Evolutionary conservation across 1,284 basidiomycete species (phyloP), one percentile per base, ranked within the genome.

Genomic region (Leccinum idahoense): DNA sequence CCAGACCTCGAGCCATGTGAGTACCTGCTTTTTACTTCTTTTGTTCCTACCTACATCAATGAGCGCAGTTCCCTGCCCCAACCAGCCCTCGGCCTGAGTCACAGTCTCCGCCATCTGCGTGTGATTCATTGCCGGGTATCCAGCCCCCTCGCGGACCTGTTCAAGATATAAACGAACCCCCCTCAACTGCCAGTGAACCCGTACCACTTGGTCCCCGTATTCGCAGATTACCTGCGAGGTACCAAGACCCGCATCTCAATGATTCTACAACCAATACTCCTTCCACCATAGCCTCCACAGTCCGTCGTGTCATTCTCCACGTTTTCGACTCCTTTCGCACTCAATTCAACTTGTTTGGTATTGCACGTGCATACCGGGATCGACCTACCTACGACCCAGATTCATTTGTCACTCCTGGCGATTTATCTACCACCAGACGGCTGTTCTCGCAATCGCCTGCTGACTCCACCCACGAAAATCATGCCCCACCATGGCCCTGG

Each of bases 321-420:
- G 57, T 61, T 5, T 60, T 26, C 8, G 59, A 64, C 68, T 41
- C 58, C 15, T 10, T 67, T 66, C 11, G 59, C 18, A 15, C 55
- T 2, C 3, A 2, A 11, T 44, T 65, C 18, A 70, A 72, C 37
- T 7, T 14, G 2, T 74, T 73, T 41, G 63, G 67, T 2, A 53
- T 72, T 6, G 54, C 60, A 1, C 65, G 65, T 1, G 58, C 66
- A 4, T 74, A 74, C 57, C 60, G 44, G 1, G 63, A 72, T 29
- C 63, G 68, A 1, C 71, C 71, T 14, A 68, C 70, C 4, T 66
- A 70, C 55, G 71, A 72, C 58, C 71, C 71, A 0, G 69, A 73
- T 41, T 51, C 49, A 3, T 65, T 66, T 15, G 14, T 66, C 0
- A 35, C 23, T 4, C 3, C 18, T 3, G 29, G 4, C 1, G 35